A percentile compares a stretch with the other conserved stretches of the same genome.
These are phyloP conservation scores for Halenospora varia DNA, from an alignment of 495 filamentous ascomycete genomes.

Conservation along the genomic window DNA sequence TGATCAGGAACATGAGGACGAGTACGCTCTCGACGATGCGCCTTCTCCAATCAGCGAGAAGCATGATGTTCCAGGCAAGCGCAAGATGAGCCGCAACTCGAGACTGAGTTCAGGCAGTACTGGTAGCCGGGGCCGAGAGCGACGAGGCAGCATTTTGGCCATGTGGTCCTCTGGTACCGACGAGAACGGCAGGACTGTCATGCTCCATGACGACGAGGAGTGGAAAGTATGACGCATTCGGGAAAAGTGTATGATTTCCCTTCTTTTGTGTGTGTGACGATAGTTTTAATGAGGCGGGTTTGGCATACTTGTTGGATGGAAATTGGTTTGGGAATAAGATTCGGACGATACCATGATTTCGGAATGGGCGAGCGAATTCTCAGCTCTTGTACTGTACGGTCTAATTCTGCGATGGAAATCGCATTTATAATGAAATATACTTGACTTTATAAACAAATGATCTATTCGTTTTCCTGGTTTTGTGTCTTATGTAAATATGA, in stretches of 20 bases:
- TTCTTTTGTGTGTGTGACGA: background rate
- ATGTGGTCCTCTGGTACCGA: conserved; percentile 15
- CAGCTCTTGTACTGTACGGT: background rate
- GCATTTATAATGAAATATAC: background rate
- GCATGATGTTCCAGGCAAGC: background rate
- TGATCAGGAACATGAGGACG: conserved; percentile 5
- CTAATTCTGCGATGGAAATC: background rate
- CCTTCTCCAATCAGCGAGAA: too few species aligned
- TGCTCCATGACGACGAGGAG: conserved; percentile 21
- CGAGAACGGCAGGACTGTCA: conserved; percentile 6
- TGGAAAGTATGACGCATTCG: background rate
- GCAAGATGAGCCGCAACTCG: background rate
- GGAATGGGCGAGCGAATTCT: background rate
- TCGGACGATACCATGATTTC: background rate
- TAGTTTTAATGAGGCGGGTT: background rate
- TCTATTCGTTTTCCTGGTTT: too few species aligned
- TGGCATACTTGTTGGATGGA: background rate
- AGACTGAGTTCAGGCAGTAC: background rate
- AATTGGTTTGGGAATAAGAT: background rate
- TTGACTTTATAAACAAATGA: background rate
- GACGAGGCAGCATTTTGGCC: conserved; percentile 15
- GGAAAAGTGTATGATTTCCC: background rate
- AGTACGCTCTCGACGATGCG: background rate
- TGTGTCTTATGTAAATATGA: too few species aligned
- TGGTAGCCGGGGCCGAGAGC: background rate